A percentile compares a stretch with the other conserved stretches of the same genome.
These are phyloP conservation scores for Suillus paluster DNA, from an alignment of 768 basidiomycete species.

Conservation along the genomic window DNA sequence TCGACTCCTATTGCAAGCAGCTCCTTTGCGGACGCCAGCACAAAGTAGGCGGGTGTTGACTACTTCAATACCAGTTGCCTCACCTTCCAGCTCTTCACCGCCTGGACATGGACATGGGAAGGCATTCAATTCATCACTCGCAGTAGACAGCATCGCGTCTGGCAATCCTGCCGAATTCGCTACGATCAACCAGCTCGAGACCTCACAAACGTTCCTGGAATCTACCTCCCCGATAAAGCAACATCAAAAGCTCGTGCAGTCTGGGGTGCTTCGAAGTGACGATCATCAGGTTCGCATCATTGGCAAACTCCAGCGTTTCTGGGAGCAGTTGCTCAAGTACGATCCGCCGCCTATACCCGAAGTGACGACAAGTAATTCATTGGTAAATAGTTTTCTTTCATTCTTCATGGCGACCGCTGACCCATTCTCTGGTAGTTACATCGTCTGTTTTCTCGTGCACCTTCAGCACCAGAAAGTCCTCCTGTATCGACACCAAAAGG, in stretches of 20 bases:
- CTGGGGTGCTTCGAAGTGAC: conserved; percentile 69
- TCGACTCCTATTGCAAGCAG: background rate
- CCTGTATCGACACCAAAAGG: conserved; percentile 75
- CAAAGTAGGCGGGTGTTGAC: conserved; percentile 5
- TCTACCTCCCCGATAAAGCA: conserved; percentile 34
- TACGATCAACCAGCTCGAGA: background rate
- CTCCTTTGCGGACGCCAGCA: background rate
- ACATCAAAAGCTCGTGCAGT: conserved; percentile 52
- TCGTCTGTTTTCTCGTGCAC: conserved; percentile 34
- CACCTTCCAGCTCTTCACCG: conserved; percentile 1
- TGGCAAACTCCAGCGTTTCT: conserved; percentile 76
- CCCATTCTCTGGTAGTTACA: conserved; percentile 20
- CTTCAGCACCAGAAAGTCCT: conserved; percentile 31
- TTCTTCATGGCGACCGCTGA: conserved; percentile 35
- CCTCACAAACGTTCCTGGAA: background rate
- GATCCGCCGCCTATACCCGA: conserved; percentile 66
- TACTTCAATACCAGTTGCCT: conserved; percentile 3
- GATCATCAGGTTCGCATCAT: conserved; percentile 86
- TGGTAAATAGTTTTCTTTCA: conserved; percentile 31
- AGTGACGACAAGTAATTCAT: conserved; percentile 31
- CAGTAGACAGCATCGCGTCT: background rate
- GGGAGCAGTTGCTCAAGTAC: conserved; percentile 73
- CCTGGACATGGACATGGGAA: conserved; percentile 1
- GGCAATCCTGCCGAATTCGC: conserved; percentile 1
- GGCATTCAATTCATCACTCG: conserved; percentile 7